Evolutionary conservation across 805 yeast species (phyloP), one percentile per base, ranked within the genome.

Genomic region (Yarrowia sp.): DNA sequence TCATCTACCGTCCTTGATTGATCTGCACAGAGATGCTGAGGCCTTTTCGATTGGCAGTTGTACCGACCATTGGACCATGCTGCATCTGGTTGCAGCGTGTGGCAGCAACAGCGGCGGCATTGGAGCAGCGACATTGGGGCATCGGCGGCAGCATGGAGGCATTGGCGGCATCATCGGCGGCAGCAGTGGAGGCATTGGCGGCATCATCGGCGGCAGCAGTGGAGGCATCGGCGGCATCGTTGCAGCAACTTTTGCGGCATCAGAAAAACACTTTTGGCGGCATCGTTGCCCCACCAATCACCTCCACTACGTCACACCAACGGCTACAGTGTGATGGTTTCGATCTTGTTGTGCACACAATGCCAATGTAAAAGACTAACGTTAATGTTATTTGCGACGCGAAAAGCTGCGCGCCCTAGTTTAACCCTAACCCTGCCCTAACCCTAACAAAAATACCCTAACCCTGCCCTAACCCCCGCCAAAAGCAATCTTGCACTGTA

Each of bases 331-430:
- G 53, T 38, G 14, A 36, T 51, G 33, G 60, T 51, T 53, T 53
- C 45, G 45, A 41, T 39, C 45, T 38, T 39, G 45, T 53, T 53
- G 60, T 53, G 45, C 61, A 38, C 43, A 53, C 61, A 38, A 53
- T 39, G 61, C 36, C 61, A 53, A 39, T 28, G 45, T 53, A 39
- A 39, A 53, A 38, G 61, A n/a, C 43, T 53, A 38, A 53, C 41
- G 1, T 31, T 13, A 15, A 39, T 8, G 14, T n/a, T 13, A 22
- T 28, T 9, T 1, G 8, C 10, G 8, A 2, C 13, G 38, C 13
- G 13, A n/a, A n/a, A n/a, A n/a, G n/a, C n/a, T n/a, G n/a, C n/a
- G n/a, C n/a, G n/a, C n/a, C n/a, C n/a, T n/a, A n/a, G n/a, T n/a
- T n/a, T 3, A n/a, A 15, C 33, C 32, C 17, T 43, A 22, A 8